phyloP scores from a whole-genome alignment of 345 rosid species.

The Euphorbia pulcherrima region DNA sequence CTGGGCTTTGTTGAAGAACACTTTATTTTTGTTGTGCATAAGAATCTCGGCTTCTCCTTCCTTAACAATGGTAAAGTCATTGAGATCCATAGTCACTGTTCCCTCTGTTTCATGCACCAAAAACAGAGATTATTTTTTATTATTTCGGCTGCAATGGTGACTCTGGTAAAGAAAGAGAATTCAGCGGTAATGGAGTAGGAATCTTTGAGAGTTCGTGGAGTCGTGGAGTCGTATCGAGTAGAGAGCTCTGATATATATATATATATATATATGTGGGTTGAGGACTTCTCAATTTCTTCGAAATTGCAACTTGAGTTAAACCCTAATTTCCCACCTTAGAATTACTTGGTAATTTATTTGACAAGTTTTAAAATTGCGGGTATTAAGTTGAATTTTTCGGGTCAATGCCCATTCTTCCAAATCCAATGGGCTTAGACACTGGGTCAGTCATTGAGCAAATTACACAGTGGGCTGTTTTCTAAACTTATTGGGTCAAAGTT shows the following conservation, averaged over 20 bases:
- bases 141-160: neutral
- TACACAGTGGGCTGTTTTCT: too few species aligned
- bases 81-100: constrained; percentile 37
- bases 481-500: too few species aligned
- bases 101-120: constrained; percentile 7
- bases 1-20: constrained; percentile 93
- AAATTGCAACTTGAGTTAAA: constrained; percentile 15
- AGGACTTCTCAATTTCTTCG: neutral
- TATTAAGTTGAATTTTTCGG: neutral
- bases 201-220: constrained; percentile 13
- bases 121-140: neutral
- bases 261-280: constrained; percentile 4
- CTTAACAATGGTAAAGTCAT: constrained; percentile 64
- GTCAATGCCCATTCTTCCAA: neutral
- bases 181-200: neutral
- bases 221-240: neutral
- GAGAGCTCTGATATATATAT: too few species aligned
- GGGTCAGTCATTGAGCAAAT: too few species aligned
- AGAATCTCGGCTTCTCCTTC: constrained; percentile 99
- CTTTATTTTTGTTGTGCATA: constrained; percentile 84
- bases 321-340: constrained; percentile 27
- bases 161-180: constrained; percentile 2
- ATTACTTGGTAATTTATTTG: neutral
- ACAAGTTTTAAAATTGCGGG: neutral
- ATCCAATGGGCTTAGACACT: too few species aligned